Base-by-base conservation (phyloP, 345 rosid species). In the Citrus hindsii region DNA sequence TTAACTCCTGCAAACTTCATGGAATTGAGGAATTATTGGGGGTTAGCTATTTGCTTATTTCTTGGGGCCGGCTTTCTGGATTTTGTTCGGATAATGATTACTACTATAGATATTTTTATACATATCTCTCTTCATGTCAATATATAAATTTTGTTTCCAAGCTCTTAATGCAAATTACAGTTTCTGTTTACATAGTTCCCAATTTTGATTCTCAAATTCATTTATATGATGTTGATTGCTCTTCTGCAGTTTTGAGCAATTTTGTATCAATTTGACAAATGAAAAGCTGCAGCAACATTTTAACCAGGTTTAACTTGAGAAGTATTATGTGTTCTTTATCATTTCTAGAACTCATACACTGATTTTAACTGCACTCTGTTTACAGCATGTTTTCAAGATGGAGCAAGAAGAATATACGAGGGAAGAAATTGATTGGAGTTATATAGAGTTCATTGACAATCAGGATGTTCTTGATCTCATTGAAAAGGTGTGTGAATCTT, bases 241-340 rank as follows among this genome's bases (percentile, higher is more conserved):
- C 24, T 38, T 66, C 68, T 82, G 86, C 87, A 96, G 99, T 82
- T 93, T 96, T 88, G 99, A 96, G 88, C 99, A 96, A 80, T 96
- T 96, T 82, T 96, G 99, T 80, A 96, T 96, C 87, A 96, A 96
- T 84, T 90, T 96, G 89, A 96, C 99, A 42, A 96, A 96, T 82
- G 99, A 96, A 86, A 96, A 96, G 84, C 90, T 96, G 83, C 99
- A 96, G 83, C 99, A 96, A 84, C 98, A 94, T 87, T 96, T 96
- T 84, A 96, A 96, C 84, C 99, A 96, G 99, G 99, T 92, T 77
- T 82, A 71, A 40, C 77, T 42, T 81, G 76, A 56, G 67, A 76
- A 25, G 76, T 76, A 76, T 74, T 61, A 70, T 69, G 35, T 53
- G 53, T n/a, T 68, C 71, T 62, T 76, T 62, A 24, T 66, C 24